Percentiles rank a stretch among this genome's conserved stretches.
Evolutionary conservation across 371 early-diverging fungal genomes (phyloP).

Genomic region (Rhizopus stolonifer): DNA sequence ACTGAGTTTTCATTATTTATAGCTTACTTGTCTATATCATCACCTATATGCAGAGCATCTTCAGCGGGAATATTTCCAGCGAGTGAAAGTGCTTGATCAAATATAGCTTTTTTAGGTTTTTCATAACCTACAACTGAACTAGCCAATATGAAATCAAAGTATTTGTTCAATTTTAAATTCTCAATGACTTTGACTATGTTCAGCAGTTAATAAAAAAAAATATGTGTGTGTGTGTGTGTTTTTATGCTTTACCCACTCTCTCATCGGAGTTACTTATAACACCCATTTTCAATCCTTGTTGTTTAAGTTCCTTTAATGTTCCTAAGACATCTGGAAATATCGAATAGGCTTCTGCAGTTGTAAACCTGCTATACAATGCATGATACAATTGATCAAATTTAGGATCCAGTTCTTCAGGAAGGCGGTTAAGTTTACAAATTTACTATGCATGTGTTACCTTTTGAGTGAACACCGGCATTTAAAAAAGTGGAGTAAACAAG

Average conservation of each 20-base stretch:
- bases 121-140: constrained; percentile 35
- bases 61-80: constrained; percentile 16
- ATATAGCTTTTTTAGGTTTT: constrained; percentile 40
- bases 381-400: constrained; percentile 35
- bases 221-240: background rate
- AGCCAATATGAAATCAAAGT: constrained; percentile 44
- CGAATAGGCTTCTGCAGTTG: constrained; percentile 41
- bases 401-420: constrained; percentile 29
- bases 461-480: constrained; percentile 26
- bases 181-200: constrained; percentile 34
- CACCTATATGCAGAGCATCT: constrained; percentile 27
- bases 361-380: constrained; percentile 39
- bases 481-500: constrained; percentile 42
- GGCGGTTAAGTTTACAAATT: constrained; percentile 1
- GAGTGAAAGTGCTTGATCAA: constrained; percentile 33
- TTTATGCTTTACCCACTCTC: constrained; percentile 31
- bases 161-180: constrained; percentile 33
- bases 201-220: background rate
- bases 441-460: constrained; percentile 21
- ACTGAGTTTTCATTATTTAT: too few relatives aligned
- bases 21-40: constrained; percentile 30
- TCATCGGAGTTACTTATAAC: constrained; percentile 52
- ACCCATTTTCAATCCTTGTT: constrained; percentile 41
- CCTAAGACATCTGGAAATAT: constrained; percentile 40
- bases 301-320: constrained; percentile 30